These are phyloP conservation scores for Cavenderia fasciculata DNA, from an alignment of 78 protist genomes.

Conservation along the genomic window DNA sequence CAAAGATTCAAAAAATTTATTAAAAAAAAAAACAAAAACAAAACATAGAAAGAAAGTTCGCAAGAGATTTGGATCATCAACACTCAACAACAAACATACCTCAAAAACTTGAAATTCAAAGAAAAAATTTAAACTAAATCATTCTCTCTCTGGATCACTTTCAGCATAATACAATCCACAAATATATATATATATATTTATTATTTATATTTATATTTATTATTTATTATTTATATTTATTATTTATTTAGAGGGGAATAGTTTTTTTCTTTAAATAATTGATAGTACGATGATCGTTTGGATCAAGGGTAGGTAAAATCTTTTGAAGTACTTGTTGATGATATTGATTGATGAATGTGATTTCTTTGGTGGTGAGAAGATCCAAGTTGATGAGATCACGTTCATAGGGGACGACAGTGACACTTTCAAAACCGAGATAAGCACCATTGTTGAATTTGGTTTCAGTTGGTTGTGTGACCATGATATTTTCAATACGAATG, in stretches of 20 bases:
- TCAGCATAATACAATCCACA: too few species aligned
- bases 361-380: constrained; percentile 74
- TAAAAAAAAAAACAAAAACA: too few species aligned
- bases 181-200: too few species aligned
- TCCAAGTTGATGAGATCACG: constrained; percentile 72
- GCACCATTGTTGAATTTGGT: constrained; percentile 37
- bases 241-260: background rate
- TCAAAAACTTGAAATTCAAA: too few species aligned
- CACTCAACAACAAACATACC: too few species aligned
- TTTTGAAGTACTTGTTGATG: constrained; percentile 59
- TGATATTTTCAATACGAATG: constrained; percentile 94
- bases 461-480: constrained; percentile 4
- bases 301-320: constrained; percentile 29
- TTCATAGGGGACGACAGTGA: constrained; percentile 86
- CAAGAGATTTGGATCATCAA: too few species aligned
- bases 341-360: constrained; percentile 82
- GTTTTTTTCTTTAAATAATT: constrained; percentile 48
- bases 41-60: too few species aligned
- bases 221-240: too few species aligned
- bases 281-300: background rate
- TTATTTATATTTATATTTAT: too few species aligned
- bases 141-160: too few species aligned
- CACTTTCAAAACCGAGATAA: constrained; percentile 79
- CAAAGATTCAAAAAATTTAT: too few species aligned
- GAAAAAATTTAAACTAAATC: too few species aligned